phyloP scores from a whole-genome alignment of 2,329 filamentous ascomycete genomes.

The Xylaria sp. region DNA sequence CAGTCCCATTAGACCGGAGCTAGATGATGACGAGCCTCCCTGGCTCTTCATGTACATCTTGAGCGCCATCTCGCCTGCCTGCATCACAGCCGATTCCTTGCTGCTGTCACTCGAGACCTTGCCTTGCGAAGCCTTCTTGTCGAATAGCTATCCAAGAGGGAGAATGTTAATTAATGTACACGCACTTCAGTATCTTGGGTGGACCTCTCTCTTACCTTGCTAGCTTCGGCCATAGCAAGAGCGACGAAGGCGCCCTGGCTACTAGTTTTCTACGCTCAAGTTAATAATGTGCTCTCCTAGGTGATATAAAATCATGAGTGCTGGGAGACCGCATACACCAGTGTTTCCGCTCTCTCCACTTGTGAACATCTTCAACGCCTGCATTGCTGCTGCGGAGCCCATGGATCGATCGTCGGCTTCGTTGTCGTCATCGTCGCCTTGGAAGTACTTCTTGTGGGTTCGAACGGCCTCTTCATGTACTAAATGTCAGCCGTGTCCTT shows the following conservation, averaged over 20 bases:
- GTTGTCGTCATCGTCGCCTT: constrained; percentile 59
- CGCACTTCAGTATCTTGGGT: background rate
- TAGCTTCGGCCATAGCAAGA: constrained; percentile 88
- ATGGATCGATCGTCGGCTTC: constrained; percentile 63
- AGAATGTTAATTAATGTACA: constrained; percentile 9
- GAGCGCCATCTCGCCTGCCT: constrained; percentile 85
- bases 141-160: constrained; percentile 62
- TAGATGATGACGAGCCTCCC: constrained; percentile 53
- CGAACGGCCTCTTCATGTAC: constrained; percentile 69
- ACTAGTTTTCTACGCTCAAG: constrained; percentile 52
- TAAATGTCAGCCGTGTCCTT: constrained; percentile 13
- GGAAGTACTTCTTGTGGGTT: constrained; percentile 81
- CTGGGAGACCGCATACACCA: constrained; percentile 43
- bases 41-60: constrained; percentile 92
- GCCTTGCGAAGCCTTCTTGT: constrained; percentile 66
- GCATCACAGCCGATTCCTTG: constrained; percentile 83
- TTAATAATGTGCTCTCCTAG: constrained; percentile 14
- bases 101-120: constrained; percentile 68
- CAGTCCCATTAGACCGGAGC: constrained; percentile 44
- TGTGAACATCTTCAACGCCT: constrained; percentile 83
- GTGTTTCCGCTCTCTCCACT: constrained; percentile 61
- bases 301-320: background rate
- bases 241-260: constrained; percentile 85
- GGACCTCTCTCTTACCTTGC: constrained; percentile 66
- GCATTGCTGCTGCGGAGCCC: constrained; percentile 81